Base-by-base conservation (phyloP, 257 asterid genomes). In the Lycium barbarum region DNA sequence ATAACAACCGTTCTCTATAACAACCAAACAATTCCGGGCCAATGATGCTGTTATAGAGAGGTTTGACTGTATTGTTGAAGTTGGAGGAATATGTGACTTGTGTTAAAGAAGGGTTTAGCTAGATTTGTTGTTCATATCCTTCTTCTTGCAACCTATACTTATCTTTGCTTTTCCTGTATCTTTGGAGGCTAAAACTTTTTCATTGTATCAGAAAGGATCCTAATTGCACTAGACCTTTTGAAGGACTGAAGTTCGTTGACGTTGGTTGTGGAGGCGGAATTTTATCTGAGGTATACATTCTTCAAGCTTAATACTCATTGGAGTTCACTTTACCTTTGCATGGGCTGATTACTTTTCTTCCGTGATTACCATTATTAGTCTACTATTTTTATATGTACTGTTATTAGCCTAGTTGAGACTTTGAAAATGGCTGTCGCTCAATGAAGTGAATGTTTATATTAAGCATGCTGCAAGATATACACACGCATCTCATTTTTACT, bases 241-340 rank as follows among this genome's bases (percentile, higher is more conserved):
- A 94, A 91, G 99, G 99, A 84, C 88, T 95, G 85, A 91, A 88
- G 58, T 92, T 97, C 83, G 89, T 93, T 67, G 98, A 97, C 78
- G 95, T 96, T 92, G 98, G 98, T 78, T 95, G 97, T 86, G 98
- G 98, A 85, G 98, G 99, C 53, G 99, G 98, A 47, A 94, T 97
- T 85, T 90, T 97, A 80, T 93, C 98, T 6, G 98, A 97, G 98
- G 99, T 96, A 82, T 88, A 84, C 83, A 62, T 84, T 80, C 84
- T 67, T 65, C 43, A 55, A 63, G 80, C 15, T 68, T 83, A 85
- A 82, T 82, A 76, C 74, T 73, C 54, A n/a, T 55, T 71, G 67
- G 63, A 78, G 65, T 53, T 78, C 9, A 53, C 82, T 54, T 53
- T 78, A 26, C 82, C 43, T 78, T 78, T 8, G 15, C 82, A 78